Conservation (phyloP, 2,329 filamentous ascomycete species). For the Colletotrichum orbiculare region DNA sequence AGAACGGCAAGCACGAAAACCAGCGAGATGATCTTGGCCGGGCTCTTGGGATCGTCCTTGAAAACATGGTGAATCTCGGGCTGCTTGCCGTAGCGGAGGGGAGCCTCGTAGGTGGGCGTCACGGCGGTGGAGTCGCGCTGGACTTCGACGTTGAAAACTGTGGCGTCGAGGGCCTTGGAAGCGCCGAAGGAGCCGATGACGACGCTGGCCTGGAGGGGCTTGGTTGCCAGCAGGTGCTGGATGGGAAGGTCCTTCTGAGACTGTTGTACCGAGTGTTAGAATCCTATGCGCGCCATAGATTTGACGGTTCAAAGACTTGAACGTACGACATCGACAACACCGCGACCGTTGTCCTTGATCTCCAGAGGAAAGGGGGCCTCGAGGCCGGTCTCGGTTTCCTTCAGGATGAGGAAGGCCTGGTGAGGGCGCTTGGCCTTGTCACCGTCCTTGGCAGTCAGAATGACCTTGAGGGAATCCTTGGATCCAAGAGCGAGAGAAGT, state of each 20-base stretch:
- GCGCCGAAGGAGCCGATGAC: conserved; percentile 89
- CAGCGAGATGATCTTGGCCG: conserved; percentile 81
- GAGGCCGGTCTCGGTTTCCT: conserved; percentile 77
- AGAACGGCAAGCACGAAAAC: conserved; percentile 80
- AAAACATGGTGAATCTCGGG: conserved; percentile 93
- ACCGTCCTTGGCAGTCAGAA: conserved; percentile 83
- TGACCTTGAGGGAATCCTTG: conserved; percentile 81
- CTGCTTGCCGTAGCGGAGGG: conserved; percentile 85
- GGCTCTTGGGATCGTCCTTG: conserved; percentile 80
- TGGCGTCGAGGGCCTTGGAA: conserved; percentile 72
- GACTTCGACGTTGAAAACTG: conserved; percentile 79
- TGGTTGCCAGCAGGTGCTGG: conserved; percentile 77
- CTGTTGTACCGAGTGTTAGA: conserved; percentile 59
- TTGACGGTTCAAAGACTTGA: neutral
- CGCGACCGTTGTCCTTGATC: conserved; percentile 90
- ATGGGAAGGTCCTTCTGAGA: conserved; percentile 88
- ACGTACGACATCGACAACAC: conserved; percentile 83
- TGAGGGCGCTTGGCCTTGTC: conserved; percentile 86
- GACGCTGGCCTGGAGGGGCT: conserved; percentile 81
- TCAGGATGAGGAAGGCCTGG: conserved; percentile 90
- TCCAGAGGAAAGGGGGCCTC: conserved; percentile 88
- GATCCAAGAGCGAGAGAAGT: conserved; percentile 73
- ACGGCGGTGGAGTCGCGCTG: conserved; percentile 71
- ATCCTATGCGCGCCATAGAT: conserved; percentile 2
- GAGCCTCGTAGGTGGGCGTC: conserved; percentile 69